Evolutionary conservation across 306 rosid genomes (phyloP).

Genomic region (Fragaria nilgerrensis): DNA sequence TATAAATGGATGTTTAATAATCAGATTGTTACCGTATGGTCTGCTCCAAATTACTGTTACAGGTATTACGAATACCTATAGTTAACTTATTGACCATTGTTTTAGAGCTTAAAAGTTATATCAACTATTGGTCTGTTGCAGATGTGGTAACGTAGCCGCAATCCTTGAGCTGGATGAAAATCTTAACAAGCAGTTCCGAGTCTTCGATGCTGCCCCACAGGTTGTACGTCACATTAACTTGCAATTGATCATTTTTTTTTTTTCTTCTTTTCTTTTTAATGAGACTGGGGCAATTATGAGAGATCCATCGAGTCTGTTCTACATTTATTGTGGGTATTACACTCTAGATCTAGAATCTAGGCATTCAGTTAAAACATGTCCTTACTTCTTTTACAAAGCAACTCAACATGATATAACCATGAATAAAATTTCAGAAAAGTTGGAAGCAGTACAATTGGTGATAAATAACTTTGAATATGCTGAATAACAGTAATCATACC

Average conservation of each 20-base stretch:
- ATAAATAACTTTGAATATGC: not conserved
- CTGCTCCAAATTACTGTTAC: conserved; percentile 99
- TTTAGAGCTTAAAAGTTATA: conserved; percentile 24
- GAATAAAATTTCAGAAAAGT: not conserved
- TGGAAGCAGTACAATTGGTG: not conserved
- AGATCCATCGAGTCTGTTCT: conserved; percentile 4
- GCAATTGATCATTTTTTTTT: conserved; percentile 17
- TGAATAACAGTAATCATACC: not conserved
- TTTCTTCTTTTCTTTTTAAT: not conserved
- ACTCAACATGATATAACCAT: not conserved
- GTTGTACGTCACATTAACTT: conserved; percentile 39
- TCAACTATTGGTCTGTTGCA: conserved; percentile 33
- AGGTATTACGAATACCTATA: conserved; percentile 50
- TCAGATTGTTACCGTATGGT: conserved; percentile 99
- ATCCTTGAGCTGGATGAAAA: conserved; percentile 89
- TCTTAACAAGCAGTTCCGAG: conserved; percentile 84
- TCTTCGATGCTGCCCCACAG: conserved; percentile 97
- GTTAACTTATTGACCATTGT: not conserved
- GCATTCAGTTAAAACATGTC: not conserved
- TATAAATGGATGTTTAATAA: conserved; percentile 98
- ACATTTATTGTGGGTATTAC: not conserved
- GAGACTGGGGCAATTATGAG: not conserved
- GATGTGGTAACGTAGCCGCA: conserved; percentile 99
- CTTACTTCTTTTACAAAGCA: not conserved
- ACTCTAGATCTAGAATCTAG: not conserved